A percentile compares a stretch with the other conserved stretches of the same genome.
phyloP scores from a whole-genome alignment of 495 filamentous ascomycete species.

The Saxophila tyrrhenica region DNA sequence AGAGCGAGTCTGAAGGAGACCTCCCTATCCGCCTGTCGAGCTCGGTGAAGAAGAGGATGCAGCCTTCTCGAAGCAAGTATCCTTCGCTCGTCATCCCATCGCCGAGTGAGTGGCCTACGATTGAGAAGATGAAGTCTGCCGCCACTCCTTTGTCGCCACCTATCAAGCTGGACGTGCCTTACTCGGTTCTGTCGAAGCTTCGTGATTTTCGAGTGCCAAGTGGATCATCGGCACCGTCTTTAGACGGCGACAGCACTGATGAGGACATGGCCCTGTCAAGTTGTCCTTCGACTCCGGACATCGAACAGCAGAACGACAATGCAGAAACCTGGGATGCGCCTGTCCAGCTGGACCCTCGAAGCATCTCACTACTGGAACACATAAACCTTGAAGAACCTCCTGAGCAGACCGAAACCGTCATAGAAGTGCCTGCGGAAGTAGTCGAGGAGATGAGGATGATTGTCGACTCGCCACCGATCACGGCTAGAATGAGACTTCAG shows the following conservation, averaged over 20 bases:
- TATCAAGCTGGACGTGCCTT: constrained; percentile 65
- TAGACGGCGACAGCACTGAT: constrained; percentile 77
- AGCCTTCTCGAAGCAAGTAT: constrained; percentile 35
- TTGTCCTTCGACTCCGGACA: constrained; percentile 68
- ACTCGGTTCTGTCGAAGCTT: constrained; percentile 57
- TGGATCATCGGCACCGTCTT: constrained; percentile 69
- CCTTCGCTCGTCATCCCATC: constrained; percentile 66
- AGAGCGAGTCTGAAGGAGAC: constrained; percentile 48
- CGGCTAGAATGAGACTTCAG: constrained; percentile 16
- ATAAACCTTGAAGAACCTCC: constrained; percentile 48
- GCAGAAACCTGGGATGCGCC: constrained; percentile 44
- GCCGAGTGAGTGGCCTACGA: constrained; percentile 45
- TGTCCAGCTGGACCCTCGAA: constrained; percentile 65
- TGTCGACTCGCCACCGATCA: constrained; percentile 21
- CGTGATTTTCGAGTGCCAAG: constrained; percentile 47
- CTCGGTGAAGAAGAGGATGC: constrained; percentile 36
- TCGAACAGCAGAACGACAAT: constrained; percentile 44
- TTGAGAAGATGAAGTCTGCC: constrained; percentile 41
- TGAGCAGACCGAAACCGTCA: constrained; percentile 37
- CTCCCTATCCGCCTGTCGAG: constrained; percentile 29
- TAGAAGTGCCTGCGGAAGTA: constrained; percentile 33
- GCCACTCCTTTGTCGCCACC: constrained; percentile 58
- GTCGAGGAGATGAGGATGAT: constrained; percentile 27
- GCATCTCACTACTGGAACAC: constrained; percentile 64
- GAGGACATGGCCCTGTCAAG: constrained; percentile 72